Base-by-base conservation (phyloP, 2,329 filamentous ascomycete genomes). In the Ophiosphaerella narmari region DNA sequence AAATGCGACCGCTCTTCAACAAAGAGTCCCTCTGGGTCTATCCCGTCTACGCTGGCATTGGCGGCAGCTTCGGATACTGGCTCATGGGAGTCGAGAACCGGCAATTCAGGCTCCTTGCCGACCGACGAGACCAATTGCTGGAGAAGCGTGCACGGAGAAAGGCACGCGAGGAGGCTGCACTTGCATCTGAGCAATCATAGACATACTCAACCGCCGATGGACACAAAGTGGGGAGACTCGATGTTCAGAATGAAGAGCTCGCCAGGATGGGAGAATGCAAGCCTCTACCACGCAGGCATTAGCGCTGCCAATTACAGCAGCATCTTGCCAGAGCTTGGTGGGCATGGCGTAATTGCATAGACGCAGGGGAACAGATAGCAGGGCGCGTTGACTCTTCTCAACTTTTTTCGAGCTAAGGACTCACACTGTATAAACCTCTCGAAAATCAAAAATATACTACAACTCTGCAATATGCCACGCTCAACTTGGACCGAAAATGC, bases 1-100 rank as follows among this genome's bases (percentile, higher is more conserved):
- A 99, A 80, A 96, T 96, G 91, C 91, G 92, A 57, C 94, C 93
- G 44, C 87, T 97, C 76, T 90, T 97, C 83, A 87, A 88, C 78
- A 85, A 82, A 70, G 82, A 88, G 72, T 89, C 88, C 47, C 85
- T 96, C 68, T 95, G 91, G 89, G 91, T 86, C 43, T 99, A 96
- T 80, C 94, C 94, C 47, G 78, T 93, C 65, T 99, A 94, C 77
- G 92, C 87, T 51, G 84, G 84, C 63, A 85, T 91, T 57, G 92
- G 92, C 65, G 92, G 87, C 65, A 90, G 88, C 77, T 97, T 97
- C 78, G 94, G 94, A 64, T 97, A 97, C 82, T 99, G 93, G 91
- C 80, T 99, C 65, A 87, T 92, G 79, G 90, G 90, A 57, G 90
- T 97, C 48, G 91, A 97, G 75, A 80, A 90, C 68, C 82, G 86